Base-by-base conservation (phyloP, 805 yeast genomes). In the Ogataea polymorpha region DNA sequence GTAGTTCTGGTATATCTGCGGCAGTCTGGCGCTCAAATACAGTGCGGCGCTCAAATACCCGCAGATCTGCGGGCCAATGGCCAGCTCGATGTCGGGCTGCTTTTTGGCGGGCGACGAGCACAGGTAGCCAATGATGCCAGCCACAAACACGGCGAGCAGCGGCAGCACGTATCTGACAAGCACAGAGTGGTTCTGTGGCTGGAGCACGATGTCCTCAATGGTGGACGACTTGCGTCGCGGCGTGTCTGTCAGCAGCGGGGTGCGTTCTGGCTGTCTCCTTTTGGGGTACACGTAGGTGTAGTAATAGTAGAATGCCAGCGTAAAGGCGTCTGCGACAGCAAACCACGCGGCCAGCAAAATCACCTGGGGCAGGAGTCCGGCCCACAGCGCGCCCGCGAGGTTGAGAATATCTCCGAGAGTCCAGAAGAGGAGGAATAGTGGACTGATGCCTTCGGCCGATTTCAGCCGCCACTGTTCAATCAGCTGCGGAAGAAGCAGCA, bases 1-100 rank as follows among this genome's bases (percentile, higher is more conserved):
- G 59, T 80, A 77, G 64, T 91, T 91, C 57, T 86, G 95, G 42
- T 75, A 66, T 39, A 91, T 84, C 63, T 91, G 99, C 0, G 99
- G 99, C 25, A 62, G 37, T 49, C 88, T 67, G 3, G 93, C 93
- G 7, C 85, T 77, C 49, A 85, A 68, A 59, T 85, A 85, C 42
- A 85, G 63, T 2, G 67, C 45, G 1, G 95, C 91, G 4, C 87
- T 79, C 5, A 77, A 49, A 62, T 84, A 86, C 5, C 93, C 93
- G 46, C 81, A 68, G 3, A 81, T 51, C 59, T 82, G 86, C 2
- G 91, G 82, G 1, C 82, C 82, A 26, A 75, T 41, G 6, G 49
- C 44, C 21, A 75, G 60, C n/a, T 48, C 47, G 2, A 51, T 53
- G 35, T 41, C 40, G 20, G 66, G 58, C 13, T 45, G 41, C 12